Evolutionary conservation across 2,329 filamentous ascomycete genomes (phyloP).

Genomic region (Nannizziopsis barbatae): DNA sequence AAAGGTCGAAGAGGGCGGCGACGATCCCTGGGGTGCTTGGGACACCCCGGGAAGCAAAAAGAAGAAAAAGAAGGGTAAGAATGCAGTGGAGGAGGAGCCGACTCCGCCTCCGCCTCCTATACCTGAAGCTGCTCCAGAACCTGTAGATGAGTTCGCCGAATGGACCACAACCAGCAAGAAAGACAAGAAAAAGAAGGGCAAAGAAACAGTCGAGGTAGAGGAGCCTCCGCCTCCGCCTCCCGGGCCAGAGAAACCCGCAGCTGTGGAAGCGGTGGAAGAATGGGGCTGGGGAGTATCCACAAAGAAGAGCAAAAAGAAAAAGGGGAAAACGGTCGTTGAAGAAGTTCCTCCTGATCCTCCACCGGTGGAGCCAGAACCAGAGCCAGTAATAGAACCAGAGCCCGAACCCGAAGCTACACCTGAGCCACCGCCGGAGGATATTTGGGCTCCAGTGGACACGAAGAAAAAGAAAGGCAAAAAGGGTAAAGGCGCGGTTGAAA

Average conservation of each 20-base stretch:
- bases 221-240: constrained; percentile 11
- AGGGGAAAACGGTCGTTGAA: constrained; percentile 19
- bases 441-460: constrained; percentile 8
- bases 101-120: background rate
- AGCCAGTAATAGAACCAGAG: constrained; percentile 15
- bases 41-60: constrained; percentile 24
- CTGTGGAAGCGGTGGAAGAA: constrained; percentile 28
- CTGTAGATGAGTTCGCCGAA: constrained; percentile 23
- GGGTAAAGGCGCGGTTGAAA: constrained; percentile 17
- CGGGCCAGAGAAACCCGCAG: constrained; percentile 16
- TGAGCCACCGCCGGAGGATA: too few species aligned
- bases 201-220: constrained; percentile 17
- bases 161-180: constrained; percentile 21
- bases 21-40: constrained; percentile 17
- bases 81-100: constrained; percentile 14
- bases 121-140: constrained; percentile 18
- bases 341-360: constrained; percentile 22
- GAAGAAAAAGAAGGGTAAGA: constrained; percentile 32
- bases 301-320: constrained; percentile 18
- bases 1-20: background rate
- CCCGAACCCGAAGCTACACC: constrained; percentile 16
- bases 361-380: constrained; percentile 8
- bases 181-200: constrained; percentile 25
- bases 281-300: constrained; percentile 20
- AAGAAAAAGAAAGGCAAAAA: constrained; percentile 31